Evolutionary conservation across 768 basidiomycete species (phyloP).

Genomic region (Leucogyrophana mollusca): DNA sequence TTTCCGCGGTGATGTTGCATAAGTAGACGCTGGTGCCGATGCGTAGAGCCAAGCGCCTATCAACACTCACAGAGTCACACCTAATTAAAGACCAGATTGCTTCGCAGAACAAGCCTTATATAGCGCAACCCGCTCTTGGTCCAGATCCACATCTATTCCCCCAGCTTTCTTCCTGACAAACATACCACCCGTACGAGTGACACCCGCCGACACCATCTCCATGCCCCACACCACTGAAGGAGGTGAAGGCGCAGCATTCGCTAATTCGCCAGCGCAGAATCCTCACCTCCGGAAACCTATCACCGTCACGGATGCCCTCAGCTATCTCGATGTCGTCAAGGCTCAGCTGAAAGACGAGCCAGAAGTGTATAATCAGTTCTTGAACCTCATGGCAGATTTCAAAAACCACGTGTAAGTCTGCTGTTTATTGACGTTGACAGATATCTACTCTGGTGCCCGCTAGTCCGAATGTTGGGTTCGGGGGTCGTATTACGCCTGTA

Average conservation of each 20-base stretch:
- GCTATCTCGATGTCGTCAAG: conserved; percentile 94
- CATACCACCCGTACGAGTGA: conserved; percentile 3
- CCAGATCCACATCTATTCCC: conserved; percentile 3
- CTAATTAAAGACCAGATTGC: conserved; percentile 11
- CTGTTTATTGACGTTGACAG: no score
- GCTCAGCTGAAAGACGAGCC: conserved; percentile 85
- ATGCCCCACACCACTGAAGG: conserved; percentile 31
- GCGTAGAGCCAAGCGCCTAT: no score
- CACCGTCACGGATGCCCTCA: conserved; percentile 91
- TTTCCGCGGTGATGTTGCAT: no score
- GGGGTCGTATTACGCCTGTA: no score
- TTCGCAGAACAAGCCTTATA: conserved; percentile 1
- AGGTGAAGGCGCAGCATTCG: conserved; percentile 23
- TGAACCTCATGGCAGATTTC: conserved; percentile 99
- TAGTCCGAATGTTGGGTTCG: background rate
- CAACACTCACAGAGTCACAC: no score
- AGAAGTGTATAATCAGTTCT: conserved; percentile 90
- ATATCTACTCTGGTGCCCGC: background rate
- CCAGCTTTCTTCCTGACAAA: background rate
- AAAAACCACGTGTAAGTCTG: conserved; percentile 92
- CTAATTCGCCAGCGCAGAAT: conserved; percentile 23
- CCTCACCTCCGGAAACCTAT: conserved; percentile 61
- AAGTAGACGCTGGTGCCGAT: no score
- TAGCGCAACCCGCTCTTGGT: background rate
- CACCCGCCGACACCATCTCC: conserved; percentile 34